phyloP scores from a whole-genome alignment of 768 basidiomycete species.

The Hygrocybe punicea region DNA sequence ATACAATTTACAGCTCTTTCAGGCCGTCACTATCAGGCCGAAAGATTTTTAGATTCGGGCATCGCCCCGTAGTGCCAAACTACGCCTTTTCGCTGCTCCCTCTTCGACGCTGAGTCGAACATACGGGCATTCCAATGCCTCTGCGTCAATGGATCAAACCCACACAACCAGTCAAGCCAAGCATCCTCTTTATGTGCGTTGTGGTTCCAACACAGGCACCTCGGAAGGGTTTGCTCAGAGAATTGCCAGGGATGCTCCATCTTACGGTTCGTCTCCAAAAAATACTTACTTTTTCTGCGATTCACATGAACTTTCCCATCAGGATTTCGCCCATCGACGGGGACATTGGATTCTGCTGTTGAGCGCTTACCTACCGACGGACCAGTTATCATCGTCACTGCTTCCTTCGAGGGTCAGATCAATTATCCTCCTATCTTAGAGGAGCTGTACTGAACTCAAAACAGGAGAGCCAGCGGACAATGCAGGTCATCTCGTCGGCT shows the following conservation, averaged over 20 bases:
- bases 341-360: constrained; percentile 41
- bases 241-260: constrained; percentile 37
- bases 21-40: constrained; percentile 47
- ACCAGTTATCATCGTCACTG: constrained; percentile 45
- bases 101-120: constrained; percentile 6
- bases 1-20: constrained; percentile 45
- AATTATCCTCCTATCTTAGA: neutral
- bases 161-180: neutral
- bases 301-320: neutral
- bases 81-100: constrained; percentile 18
- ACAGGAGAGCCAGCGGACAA: constrained; percentile 48
- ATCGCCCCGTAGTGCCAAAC: constrained; percentile 28
- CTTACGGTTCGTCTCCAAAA: constrained; percentile 29
- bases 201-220: constrained; percentile 49
- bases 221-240: constrained; percentile 48
- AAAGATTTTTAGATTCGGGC: constrained; percentile 41
- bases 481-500: constrained; percentile 44
- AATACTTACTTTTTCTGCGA: neutral
- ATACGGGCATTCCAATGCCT: neutral
- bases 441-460: neutral
- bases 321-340: constrained; percentile 41
- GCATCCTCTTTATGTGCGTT: constrained; percentile 38
- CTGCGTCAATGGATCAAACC: neutral
- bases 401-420: constrained; percentile 44
- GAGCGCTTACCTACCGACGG: constrained; percentile 41